Percentiles rank a stretch among this genome's conserved stretches.
These are phyloP conservation scores for Aspergillus aculeatinus DNA, from an alignment of 2,329 filamentous ascomycete species.

Conservation along the genomic window DNA sequence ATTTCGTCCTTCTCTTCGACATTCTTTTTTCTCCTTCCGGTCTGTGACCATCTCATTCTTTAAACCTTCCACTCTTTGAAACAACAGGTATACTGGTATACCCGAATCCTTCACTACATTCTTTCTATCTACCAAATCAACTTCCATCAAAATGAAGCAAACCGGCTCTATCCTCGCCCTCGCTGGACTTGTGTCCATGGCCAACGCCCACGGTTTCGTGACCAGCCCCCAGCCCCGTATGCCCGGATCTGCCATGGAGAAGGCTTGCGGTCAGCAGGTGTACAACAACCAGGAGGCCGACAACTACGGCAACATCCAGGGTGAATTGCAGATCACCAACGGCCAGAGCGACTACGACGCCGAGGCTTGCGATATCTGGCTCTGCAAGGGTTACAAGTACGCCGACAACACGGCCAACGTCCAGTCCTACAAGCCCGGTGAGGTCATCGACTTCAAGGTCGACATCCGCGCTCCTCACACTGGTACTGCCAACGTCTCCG, in stretches of 20 bases:
- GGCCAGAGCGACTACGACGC: slow-evolving; percentile 51
- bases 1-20: slow-evolving; percentile 15
- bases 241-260: slow-evolving; percentile 52
- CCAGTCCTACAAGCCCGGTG: slow-evolving; percentile 51
- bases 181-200: slow-evolving; percentile 47
- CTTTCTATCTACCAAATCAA: neutral
- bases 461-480: slow-evolving; percentile 50
- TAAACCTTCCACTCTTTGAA: slow-evolving; percentile 10
- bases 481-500: slow-evolving; percentile 51
- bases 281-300: slow-evolving; percentile 54
- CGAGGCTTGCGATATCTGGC: slow-evolving; percentile 52
- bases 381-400: slow-evolving; percentile 61
- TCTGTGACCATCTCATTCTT: slow-evolving; percentile 26
- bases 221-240: slow-evolving; percentile 49
- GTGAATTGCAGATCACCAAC: slow-evolving; percentile 51
- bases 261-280: slow-evolving; percentile 56
- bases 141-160: slow-evolving; percentile 42
- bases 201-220: slow-evolving; percentile 56
- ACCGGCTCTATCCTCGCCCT: slow-evolving; percentile 43
- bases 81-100: slow-evolving; percentile 27
- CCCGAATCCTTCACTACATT: slow-evolving; percentile 17
- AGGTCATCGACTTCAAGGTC: slow-evolving; percentile 45
- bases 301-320: slow-evolving; percentile 59
- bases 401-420: slow-evolving; percentile 56
- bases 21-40: slow-evolving; percentile 19